phyloP scores from a whole-genome alignment of 352 stramenopile genomes.

The Thalassiosira livingstoniorum region DNA sequence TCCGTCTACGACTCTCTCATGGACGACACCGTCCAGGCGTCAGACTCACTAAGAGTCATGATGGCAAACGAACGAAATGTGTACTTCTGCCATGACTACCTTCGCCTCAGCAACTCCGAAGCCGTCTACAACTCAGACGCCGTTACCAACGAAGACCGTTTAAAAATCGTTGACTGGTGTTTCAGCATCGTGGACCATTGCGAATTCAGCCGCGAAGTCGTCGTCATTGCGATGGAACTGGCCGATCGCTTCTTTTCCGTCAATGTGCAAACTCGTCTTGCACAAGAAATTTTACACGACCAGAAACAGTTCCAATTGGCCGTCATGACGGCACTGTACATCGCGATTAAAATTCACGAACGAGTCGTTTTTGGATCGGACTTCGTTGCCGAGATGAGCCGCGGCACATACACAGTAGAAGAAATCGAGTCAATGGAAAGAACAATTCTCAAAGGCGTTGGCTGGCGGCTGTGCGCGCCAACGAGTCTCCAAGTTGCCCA shows the following conservation, averaged over 20 bases:
- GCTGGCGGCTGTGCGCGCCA: slow-evolving; percentile 64
- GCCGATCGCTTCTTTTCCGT: slow-evolving; percentile 46
- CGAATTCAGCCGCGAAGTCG: slow-evolving; percentile 40
- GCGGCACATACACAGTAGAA: slow-evolving; percentile 53
- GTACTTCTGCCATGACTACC: slow-evolving; percentile 25
- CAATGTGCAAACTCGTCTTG: not conserved
- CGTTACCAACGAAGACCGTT: too few species aligned
- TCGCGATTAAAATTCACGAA: slow-evolving; percentile 55
- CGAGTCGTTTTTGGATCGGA: slow-evolving; percentile 38
- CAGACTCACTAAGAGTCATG: slow-evolving; percentile 28
- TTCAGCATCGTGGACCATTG: slow-evolving; percentile 45
- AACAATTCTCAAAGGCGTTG: slow-evolving; percentile 54
- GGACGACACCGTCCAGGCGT: not conserved
- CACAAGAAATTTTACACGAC: slow-evolving; percentile 15
- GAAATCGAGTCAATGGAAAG: slow-evolving; percentile 68
- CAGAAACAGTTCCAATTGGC: slow-evolving; percentile 35
- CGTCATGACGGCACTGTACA: slow-evolving; percentile 42
- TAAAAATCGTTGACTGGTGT: slow-evolving; percentile 52
- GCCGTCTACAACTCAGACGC: not conserved
- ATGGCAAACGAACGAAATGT: slow-evolving; percentile 17
- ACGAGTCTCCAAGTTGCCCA: slow-evolving; percentile 53
- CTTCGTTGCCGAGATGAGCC: slow-evolving; percentile 57
- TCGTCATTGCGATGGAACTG: slow-evolving; percentile 39
- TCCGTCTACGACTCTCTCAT: slow-evolving; percentile 1
- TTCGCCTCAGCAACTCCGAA: not conserved